Evolutionary conservation across 768 basidiomycete species (phyloP), one percentile per base, ranked within the genome.

Genomic region (Termitomyces sp.): DNA sequence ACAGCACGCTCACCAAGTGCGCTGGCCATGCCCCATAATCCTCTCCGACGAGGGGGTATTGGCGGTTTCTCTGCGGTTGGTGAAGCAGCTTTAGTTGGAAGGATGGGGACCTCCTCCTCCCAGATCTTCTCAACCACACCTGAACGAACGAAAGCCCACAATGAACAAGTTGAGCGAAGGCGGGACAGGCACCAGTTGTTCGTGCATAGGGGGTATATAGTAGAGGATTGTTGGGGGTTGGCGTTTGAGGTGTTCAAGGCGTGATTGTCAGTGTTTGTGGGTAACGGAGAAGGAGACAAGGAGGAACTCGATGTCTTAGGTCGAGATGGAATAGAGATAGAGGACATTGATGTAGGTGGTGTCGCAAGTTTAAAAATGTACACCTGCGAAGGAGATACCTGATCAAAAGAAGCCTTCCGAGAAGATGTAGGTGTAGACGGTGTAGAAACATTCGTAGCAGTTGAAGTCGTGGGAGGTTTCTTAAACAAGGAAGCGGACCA

Each of bases 141-240:
- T 0, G 84, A 86, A 26, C 93, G 83, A 53, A 96, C 86, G 66
- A 91, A 96, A 18, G 89, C 84, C 93, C 94, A 97, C 14, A 96
- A 75, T 4, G 87, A 88, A 71, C 93, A 95, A n/a, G 94, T 93
- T 40, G 88, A 80, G 13, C 94, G 84, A 20, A 97, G 77, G 8
- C 95, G 83, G 5, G 82, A 75, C 16, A 96, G 77, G 70, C 94
- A 96, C 88, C 93, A 96, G n/a, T 90, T 87, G 18, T 82, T 83
- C 12, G 81, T 75, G 67, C 94, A 97, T 2, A 97, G 76, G 1
- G 95, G 92, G 70, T 96, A 91, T 18, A 87, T 79, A 2, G 83
- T 79, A 33, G 79, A 71, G 3, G 74, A 66, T 57, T 41, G 53
- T 54, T 74, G 60, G 53, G 67, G 53, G 66, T 69, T 52, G 66